phyloP scores from a whole-genome alignment of 306 rosid species.

The Trifolium fragiferum region DNA sequence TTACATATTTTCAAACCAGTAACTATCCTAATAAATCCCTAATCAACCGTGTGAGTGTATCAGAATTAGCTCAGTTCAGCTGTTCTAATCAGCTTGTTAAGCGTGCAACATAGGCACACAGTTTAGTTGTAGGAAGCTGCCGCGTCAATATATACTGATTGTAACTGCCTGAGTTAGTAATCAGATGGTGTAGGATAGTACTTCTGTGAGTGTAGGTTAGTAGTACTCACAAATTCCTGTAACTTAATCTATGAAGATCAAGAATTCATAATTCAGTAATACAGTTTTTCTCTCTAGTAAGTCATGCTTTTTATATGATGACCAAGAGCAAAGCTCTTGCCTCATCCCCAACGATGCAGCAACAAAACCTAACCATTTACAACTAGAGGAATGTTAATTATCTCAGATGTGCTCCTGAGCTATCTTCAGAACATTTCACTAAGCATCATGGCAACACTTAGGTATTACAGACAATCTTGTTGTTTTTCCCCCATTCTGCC shows the following conservation, averaged over 20 bases:
- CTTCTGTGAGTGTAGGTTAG: too few relatives aligned
- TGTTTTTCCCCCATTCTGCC: background rate
- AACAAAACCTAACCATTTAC: background rate
- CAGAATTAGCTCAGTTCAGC: too few relatives aligned
- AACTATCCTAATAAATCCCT: background rate
- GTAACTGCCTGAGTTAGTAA: too few relatives aligned
- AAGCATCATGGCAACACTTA: background rate
- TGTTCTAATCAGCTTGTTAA: too few relatives aligned
- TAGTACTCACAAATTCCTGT: too few relatives aligned
- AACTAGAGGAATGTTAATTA: background rate
- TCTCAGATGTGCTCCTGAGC: background rate
- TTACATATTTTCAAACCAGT: slow-evolving; percentile 15
- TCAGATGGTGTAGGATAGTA: too few relatives aligned
- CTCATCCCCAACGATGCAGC: background rate
- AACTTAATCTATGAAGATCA: too few relatives aligned
- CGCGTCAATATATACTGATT: too few relatives aligned
- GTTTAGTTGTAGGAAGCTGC: too few relatives aligned
- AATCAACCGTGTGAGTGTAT: background rate
- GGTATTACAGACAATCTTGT: background rate
- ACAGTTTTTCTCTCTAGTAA: too few relatives aligned
- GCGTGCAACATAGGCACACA: too few relatives aligned
- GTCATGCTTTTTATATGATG: background rate
- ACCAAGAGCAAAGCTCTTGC: background rate
- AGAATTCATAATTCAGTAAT: too few relatives aligned
- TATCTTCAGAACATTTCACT: background rate